Percentiles rank a stretch among this genome's conserved stretches.
Conservation (phyloP, 1,139 yeast species). For the Hemisphaericaspora lyxosophila region DNA sequence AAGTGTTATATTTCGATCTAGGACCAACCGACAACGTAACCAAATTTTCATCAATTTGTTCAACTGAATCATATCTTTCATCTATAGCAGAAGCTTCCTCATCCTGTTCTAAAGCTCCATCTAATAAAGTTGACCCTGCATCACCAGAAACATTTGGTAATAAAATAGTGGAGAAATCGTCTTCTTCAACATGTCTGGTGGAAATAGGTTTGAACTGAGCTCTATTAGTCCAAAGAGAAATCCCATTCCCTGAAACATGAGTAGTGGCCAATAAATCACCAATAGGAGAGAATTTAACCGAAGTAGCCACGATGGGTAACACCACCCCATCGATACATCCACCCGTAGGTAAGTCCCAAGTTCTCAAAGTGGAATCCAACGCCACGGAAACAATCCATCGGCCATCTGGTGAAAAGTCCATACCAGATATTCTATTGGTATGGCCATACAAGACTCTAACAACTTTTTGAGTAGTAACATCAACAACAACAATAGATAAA, state of each 20-base stretch:
- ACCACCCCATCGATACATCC: conserved; percentile 92
- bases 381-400: conserved; percentile 90
- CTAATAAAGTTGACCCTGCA: conserved; percentile 72
- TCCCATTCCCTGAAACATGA: conserved; percentile 88
- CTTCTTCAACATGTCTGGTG: conserved; percentile 74
- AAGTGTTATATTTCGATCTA: conserved; percentile 72
- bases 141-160: conserved; percentile 83
- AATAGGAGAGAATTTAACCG: conserved; percentile 76
- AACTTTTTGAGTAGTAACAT: conserved; percentile 73
- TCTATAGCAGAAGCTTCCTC: conserved; percentile 30
- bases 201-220: conserved; percentile 79
- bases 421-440: conserved; percentile 78
- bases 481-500: conserved; percentile 79
- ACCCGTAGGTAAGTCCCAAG: conserved; percentile 98
- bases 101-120: conserved; percentile 61
- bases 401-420: conserved; percentile 94
- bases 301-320: conserved; percentile 76
- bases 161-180: conserved; percentile 58
- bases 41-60: conserved; percentile 63
- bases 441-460: conserved; percentile 93
- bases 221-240: conserved; percentile 88
- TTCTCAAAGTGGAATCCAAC: conserved; percentile 83
- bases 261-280: conserved; percentile 93
- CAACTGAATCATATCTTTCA: conserved; percentile 50
- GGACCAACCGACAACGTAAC: conserved; percentile 78